Conservation (phyloP, 192 early-diverging fungal genomes). For the Coemansia furcata region DNA sequence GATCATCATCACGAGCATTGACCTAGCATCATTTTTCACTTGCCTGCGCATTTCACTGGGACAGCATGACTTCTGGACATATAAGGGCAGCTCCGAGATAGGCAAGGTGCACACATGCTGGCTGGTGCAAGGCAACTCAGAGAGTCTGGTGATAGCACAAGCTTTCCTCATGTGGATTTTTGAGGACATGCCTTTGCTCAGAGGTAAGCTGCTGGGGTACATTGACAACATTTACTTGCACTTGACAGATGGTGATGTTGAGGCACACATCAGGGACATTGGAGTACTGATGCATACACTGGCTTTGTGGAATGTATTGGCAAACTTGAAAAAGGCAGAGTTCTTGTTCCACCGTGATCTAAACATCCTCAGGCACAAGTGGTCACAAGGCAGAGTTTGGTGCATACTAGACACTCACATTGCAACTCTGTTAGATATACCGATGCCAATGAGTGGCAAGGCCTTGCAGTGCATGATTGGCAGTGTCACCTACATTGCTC, state of each 20-base stretch:
- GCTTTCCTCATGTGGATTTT: background rate
- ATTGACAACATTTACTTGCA: conserved; percentile 22
- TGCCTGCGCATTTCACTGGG: background rate
- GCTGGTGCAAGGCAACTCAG: conserved; percentile 12
- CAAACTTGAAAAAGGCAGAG: conserved; percentile 9
- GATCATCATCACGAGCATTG: background rate
- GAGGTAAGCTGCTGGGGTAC: conserved; percentile 1
- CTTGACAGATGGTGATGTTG: background rate
- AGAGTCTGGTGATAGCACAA: conserved; percentile 7
- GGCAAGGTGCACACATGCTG: background rate
- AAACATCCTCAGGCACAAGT: background rate
- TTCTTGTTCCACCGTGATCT: background rate
- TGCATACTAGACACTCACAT: conserved; percentile 7
- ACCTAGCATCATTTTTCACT: conserved; percentile 6
- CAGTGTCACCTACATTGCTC: conserved; percentile 1
- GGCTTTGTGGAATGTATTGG: background rate
- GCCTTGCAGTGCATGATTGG: conserved; percentile 4
- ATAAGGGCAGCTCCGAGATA: background rate
- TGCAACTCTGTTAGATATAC: background rate
- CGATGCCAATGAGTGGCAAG: background rate
- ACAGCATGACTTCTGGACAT: background rate
- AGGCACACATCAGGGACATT: conserved; percentile 7
- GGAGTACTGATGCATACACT: background rate
- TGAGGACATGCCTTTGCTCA: background rate
- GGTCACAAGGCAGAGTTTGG: background rate